These are phyloP conservation scores for Phymatotrichopsis omnivora DNA, from an alignment of 2,329 filamentous ascomycete genomes.

Conservation along the genomic window DNA sequence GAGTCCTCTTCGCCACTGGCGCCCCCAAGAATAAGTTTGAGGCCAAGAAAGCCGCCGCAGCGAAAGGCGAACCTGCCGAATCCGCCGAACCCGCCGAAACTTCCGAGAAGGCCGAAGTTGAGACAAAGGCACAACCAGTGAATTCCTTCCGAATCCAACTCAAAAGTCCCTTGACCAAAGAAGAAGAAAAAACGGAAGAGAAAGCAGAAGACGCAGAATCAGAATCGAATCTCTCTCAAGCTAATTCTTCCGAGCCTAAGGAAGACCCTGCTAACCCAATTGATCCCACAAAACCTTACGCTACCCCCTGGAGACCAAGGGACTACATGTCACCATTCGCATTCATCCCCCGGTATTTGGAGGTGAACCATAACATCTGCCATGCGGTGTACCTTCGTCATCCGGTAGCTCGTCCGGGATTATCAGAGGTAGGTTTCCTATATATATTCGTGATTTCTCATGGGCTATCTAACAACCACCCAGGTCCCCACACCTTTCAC, in stretches of 20 bases:
- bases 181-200: conserved; percentile 28
- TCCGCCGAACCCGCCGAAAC: conserved; percentile 19
- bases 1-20: conserved; percentile 81
- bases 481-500: conserved; percentile 31
- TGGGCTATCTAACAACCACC: neutral
- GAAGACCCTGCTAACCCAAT: conserved; percentile 63
- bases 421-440: conserved; percentile 53
- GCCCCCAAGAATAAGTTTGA: conserved; percentile 27
- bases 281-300: conserved; percentile 71
- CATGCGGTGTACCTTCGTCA: conserved; percentile 90
- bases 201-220: conserved; percentile 28
- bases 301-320: conserved; percentile 79
- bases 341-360: conserved; percentile 88
- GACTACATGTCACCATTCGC: conserved; percentile 85
- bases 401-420: conserved; percentile 74
- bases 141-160: too few species aligned
- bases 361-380: conserved; percentile 91
- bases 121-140: too few species aligned
- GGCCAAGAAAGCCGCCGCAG: conserved; percentile 14
- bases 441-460: neutral
- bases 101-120: conserved; percentile 18
- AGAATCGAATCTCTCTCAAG: conserved; percentile 12
- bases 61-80: conserved; percentile 23
- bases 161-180: too few species aligned
- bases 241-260: conserved; percentile 28